These are phyloP conservation scores for Eucalyptus curtisii DNA, from an alignment of 345 rosid species.

Conservation along the genomic window DNA sequence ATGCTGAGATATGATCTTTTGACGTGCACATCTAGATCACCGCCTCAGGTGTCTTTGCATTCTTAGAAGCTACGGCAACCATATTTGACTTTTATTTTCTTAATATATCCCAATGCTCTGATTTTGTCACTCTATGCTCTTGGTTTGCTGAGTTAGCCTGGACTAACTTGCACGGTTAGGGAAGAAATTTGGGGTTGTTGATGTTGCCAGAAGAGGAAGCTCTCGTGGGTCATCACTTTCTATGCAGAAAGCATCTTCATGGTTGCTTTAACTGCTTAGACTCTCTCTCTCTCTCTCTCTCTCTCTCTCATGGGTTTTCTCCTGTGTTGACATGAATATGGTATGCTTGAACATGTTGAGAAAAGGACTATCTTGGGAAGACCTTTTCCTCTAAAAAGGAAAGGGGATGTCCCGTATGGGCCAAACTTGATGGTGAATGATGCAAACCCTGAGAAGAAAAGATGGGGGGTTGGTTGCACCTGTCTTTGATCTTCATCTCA, in stretches of 20 bases:
- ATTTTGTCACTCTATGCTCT: background rate
- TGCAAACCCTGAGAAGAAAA: background rate
- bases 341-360: background rate
- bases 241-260: background rate
- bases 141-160: background rate
- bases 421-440: background rate
- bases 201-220: background rate
- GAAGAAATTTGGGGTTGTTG: background rate
- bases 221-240: background rate
- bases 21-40: background rate
- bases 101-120: background rate
- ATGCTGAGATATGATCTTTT: background rate
- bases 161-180: background rate
- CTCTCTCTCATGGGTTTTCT: background rate
- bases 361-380: background rate
- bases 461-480: background rate
- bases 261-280: background rate
- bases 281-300: background rate
- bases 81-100: background rate
- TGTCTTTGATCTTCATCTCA: background rate
- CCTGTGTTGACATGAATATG: background rate
- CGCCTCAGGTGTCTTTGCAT: background rate
- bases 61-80: background rate
- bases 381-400: background rate
- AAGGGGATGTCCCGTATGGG: background rate